A percentile compares a stretch with the other conserved stretches of the same genome.
Evolutionary conservation across 257 asterid species (phyloP).

Genomic region (Solanum tacnaense): DNA sequence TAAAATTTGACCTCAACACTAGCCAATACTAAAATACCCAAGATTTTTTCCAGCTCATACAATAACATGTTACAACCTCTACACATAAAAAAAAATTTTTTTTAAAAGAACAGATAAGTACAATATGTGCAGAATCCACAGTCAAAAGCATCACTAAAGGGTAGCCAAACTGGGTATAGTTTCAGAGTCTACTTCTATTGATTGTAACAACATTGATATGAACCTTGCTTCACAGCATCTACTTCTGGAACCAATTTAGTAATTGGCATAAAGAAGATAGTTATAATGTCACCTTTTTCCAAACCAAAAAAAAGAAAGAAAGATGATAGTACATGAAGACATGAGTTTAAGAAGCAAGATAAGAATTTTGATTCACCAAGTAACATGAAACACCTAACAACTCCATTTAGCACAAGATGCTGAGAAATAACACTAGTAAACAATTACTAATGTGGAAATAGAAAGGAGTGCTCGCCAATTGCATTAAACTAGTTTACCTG

Average conservation of each 20-base stretch:
- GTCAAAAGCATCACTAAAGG: not conserved
- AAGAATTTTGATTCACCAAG: not conserved
- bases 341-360: not conserved
- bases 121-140: not conserved
- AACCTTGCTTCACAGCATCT: not conserved
- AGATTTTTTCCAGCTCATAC: not conserved
- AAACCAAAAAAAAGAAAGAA: not conserved
- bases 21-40: not conserved
- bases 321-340: not conserved
- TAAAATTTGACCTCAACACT: not conserved
- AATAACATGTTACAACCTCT: not conserved
- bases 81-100: not conserved
- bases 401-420: not conserved
- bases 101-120: not conserved
- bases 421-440: not conserved
- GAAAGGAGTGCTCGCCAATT: not conserved
- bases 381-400: not conserved
- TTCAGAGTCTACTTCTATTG: not conserved
- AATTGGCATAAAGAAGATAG: not conserved
- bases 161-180: not conserved
- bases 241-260: not conserved
- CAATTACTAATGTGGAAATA: not conserved
- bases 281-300: not conserved
- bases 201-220: not conserved
- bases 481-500: conserved; percentile 44